Evolutionary conservation across 2,329 filamentous ascomycete species (phyloP).

Genomic region (Diaporthe vexans): DNA sequence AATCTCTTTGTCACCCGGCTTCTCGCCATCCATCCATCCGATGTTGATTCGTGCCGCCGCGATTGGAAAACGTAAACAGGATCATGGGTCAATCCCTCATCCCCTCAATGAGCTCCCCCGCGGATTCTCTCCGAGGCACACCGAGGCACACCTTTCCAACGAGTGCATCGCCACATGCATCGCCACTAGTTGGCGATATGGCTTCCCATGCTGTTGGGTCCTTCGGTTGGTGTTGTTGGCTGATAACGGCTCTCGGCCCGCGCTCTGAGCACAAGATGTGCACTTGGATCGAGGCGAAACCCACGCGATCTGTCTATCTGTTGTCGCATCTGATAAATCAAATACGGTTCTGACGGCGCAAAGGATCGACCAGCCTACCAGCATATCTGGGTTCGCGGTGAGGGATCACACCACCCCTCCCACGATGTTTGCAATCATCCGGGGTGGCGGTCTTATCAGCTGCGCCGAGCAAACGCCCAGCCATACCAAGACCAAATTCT

Average conservation of each 20-base stretch:
- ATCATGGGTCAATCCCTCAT: not conserved
- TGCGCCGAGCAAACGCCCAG: constrained; percentile 33
- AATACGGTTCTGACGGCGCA: not conserved
- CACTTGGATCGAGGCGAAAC: not conserved
- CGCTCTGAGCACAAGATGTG: not conserved
- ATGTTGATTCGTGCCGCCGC: not conserved
- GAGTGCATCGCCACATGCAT: constrained; percentile 6
- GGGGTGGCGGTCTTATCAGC: constrained; percentile 28
- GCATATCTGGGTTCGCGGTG: no score
- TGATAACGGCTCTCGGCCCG: constrained; percentile 25
- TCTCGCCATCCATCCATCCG: not conserved
- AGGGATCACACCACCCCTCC: constrained; percentile 3
- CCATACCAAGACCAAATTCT: constrained; percentile 12
- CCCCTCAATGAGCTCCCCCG: not conserved
- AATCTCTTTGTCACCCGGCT: not conserved
- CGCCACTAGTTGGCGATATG: constrained; percentile 1
- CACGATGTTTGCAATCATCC: constrained; percentile 19
- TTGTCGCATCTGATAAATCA: not conserved
- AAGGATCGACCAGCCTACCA: not conserved
- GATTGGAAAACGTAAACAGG: not conserved
- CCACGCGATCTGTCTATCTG: not conserved
- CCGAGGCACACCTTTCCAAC: not conserved
- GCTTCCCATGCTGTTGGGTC: constrained; percentile 1
- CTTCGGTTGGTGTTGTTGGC: not conserved
- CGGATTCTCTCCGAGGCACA: constrained; percentile 3